phyloP scores from a whole-genome alignment of 2,329 filamentous ascomycete species.

The Diaporthe vexans region DNA sequence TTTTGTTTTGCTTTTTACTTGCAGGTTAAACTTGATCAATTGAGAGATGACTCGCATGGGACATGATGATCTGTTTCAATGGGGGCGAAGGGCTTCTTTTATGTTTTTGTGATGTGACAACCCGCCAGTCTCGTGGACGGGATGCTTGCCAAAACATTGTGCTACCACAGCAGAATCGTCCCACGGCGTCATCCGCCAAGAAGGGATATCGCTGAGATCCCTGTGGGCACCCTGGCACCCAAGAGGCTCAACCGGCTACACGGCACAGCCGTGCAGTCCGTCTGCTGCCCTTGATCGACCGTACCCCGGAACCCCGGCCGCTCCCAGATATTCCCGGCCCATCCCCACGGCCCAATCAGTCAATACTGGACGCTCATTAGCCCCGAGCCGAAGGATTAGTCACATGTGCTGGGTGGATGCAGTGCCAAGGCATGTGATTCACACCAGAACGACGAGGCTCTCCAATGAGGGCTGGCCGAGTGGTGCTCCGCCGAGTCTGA shows the following conservation, averaged over 20 bases:
- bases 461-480: constrained; percentile 7
- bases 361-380: constrained; percentile 23
- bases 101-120: constrained; percentile 13
- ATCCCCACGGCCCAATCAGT: constrained; percentile 7
- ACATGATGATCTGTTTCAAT: not conserved
- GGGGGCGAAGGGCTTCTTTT: constrained; percentile 17
- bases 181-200: constrained; percentile 31
- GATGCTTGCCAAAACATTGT: constrained; percentile 12
- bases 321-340: constrained; percentile 30
- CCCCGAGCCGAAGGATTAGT: constrained; percentile 24
- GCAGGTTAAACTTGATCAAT: constrained; percentile 20
- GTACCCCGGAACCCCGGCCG: not conserved
- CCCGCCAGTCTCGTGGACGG: not conserved
- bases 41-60: not conserved
- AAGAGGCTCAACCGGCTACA: constrained; percentile 23
- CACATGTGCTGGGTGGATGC: constrained; percentile 23
- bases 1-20: not conserved
- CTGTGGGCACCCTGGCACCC: not conserved
- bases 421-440: constrained; percentile 29
- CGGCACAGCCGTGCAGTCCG: not conserved
- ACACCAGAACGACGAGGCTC: not conserved
- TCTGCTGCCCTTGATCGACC: constrained; percentile 12
- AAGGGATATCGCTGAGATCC: not conserved
- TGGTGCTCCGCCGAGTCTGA: constrained; percentile 10
- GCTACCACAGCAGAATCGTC: constrained; percentile 7